Base-by-base conservation (phyloP, 441 rosid species). In the Omphalea diandra region DNA sequence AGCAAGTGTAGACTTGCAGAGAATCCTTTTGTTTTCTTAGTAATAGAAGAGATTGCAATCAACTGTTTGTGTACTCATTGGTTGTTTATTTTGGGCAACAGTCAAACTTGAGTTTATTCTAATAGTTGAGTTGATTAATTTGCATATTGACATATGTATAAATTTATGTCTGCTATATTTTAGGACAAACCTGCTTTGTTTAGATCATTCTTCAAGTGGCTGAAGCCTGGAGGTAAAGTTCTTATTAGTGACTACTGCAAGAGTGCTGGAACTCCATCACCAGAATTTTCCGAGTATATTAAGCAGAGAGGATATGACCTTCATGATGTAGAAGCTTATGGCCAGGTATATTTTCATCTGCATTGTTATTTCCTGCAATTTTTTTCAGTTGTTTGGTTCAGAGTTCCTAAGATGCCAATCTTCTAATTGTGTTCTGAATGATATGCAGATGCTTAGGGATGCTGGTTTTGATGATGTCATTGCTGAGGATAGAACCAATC, bases 241-340 rank as follows among this genome's bases (percentile, higher is more conserved):
- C 98, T 96, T 15, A 91, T 96, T 61, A 93, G 90, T 63, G 97
- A 93, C 74, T 95, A 95, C 84, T 93, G 99, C 86, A 88, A 65
- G 70, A 82, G 82, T 71, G 74, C 91, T 31, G 88, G 90, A 78
- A 79, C 86, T 55, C 88, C 98, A 53, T 83, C 97, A 4, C 7
- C 82, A 41, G 97, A 93, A 73, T 93, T 95, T 64, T 77, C 87
- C 0, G 89, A 77, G 75, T 93, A 96, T 69, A 90, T 91, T 49
- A 86, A 84, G 76, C 96, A 93, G 82, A 90, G 99, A 83, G 99
- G 97, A 63, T 96, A 96, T 77, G 96, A 96, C 84, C 99, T 93
- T 71, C 99, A 96, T 36, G 90, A 88, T 63, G 84, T 93, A 6
- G 72, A 90, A 80, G 79, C 88, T 18, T 95, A 96, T 61, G 97